Base-by-base conservation (phyloP, 345 rosid species). In the Luvunga scandens region DNA sequence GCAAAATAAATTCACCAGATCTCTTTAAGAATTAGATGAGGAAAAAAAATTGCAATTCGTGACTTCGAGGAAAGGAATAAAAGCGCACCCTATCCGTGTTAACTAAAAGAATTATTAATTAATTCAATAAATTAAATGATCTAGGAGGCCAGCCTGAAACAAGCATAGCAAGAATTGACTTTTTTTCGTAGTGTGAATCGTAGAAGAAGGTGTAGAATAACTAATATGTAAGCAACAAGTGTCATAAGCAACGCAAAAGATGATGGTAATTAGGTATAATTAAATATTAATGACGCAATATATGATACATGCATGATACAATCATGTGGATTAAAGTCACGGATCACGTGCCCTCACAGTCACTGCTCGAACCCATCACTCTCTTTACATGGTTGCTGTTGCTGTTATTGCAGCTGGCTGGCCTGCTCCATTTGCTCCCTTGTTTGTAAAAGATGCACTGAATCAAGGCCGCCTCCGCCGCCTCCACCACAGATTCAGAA, bases 261-360 rank as follows among this genome's bases (percentile, higher is more conserved):
- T 21, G 73, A 39, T 7, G 1, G 59, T 42, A 28, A 42, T 38
- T 22, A 0, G 39, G 69, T 27, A 64, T 30, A 45, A 12, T 45
- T n/a, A n/a, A n/a, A n/a, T n/a, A n/a, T n/a, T 45, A 45, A 45
- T 45, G 50, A 45, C 3, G 3, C 50, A 45, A 13, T 45, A 3
- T 45, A 12, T 45, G 50, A 45, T 45, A 45, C 0, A 12, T 12
- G 68, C 9, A 77, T 64, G 50, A 75, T 79, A 78, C 50, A 50
- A 72, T 75, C 89, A 83, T 81, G 89, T 84, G 85, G 81, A 74
- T 59, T 67, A 62, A 82, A 82, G 75, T 69, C 78, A 57, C 50
- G 33, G 69, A 60, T 79, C 89, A 84, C 89, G 79, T 82, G 89
- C 78, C 71, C 28, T 45, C 69, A 38, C 71, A 5, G 10, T 38